Conservation (phyloP, 2,329 filamentous ascomycete species). For the Lomentospora prolificans region DNA sequence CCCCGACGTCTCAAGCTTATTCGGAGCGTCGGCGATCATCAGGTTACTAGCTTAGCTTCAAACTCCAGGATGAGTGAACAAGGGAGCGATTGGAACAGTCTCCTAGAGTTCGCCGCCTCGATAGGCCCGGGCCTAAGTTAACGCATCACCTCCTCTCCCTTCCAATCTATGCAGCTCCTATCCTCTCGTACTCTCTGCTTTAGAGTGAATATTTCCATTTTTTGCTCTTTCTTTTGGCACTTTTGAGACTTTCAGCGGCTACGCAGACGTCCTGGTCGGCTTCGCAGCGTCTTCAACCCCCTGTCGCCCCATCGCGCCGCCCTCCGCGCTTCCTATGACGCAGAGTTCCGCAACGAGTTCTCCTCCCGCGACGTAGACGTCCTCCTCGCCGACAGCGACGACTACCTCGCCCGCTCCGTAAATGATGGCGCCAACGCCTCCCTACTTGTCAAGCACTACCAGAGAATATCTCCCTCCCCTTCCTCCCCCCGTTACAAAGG, state of each 20-base stretch:
- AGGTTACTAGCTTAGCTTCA: no score
- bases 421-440: slow-evolving; percentile 33
- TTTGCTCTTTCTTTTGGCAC: no score
- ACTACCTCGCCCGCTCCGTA: slow-evolving; percentile 29
- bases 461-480: slow-evolving; percentile 18
- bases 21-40: no score
- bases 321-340: slow-evolving; percentile 21
- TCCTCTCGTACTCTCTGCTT: no score
- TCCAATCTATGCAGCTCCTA: no score
- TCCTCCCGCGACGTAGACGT: slow-evolving; percentile 35
- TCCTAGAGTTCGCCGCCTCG: no score
- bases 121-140: no score
- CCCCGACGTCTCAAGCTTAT: no score
- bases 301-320: slow-evolving; percentile 27
- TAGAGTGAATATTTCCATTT: no score
- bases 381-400: slow-evolving; percentile 33
- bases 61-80: no score
- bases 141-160: no score
- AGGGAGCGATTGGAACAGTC: no score
- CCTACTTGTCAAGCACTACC: slow-evolving; percentile 30
- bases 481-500: slow-evolving; percentile 24
- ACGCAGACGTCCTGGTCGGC: slow-evolving; percentile 45
- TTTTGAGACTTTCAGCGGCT: slow-evolving; percentile 50
- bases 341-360: slow-evolving; percentile 26
- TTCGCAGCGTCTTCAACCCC: slow-evolving; percentile 38